Evolutionary conservation across 495 filamentous ascomycete genomes (phyloP).

Genomic region (Thermothielavioides terrestris): DNA sequence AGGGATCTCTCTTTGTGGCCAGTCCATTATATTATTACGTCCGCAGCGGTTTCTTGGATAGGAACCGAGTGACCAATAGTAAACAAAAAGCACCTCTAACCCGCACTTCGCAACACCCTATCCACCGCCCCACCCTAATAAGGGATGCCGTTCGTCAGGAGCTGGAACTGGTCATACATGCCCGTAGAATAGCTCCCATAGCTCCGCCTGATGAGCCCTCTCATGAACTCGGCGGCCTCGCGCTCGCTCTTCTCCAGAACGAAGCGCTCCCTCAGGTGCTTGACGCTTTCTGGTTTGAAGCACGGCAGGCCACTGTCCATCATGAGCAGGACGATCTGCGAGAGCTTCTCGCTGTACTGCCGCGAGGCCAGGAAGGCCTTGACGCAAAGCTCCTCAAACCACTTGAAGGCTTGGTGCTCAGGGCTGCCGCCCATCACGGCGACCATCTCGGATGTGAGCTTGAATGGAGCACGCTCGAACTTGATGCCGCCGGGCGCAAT

Average conservation of each 20-base stretch:
- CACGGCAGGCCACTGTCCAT: constrained; percentile 93
- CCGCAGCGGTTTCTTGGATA: too few species aligned
- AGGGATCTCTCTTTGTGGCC: too few species aligned
- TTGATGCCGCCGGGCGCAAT: constrained; percentile 94
- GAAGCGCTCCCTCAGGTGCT: constrained; percentile 87
- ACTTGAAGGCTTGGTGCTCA: constrained; percentile 78
- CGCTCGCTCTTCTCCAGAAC: constrained; percentile 87
- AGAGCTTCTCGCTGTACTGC: constrained; percentile 74
- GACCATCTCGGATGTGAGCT: constrained; percentile 94
- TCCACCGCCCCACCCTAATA: constrained; percentile 39
- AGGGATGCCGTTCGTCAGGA: constrained; percentile 95
- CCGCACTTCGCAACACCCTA: background rate
- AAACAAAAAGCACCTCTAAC: background rate
- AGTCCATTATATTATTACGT: too few species aligned
- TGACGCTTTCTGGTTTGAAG: constrained; percentile 94
- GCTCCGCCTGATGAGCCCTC: constrained; percentile 77
- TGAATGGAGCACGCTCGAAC: constrained; percentile 97
- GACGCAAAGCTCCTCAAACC: constrained; percentile 93
- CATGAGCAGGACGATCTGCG: constrained; percentile 87
- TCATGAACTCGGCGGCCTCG: constrained; percentile 92
- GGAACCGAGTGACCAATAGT: background rate
- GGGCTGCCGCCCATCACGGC: constrained; percentile 91
- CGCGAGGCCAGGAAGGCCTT: constrained; percentile 93
- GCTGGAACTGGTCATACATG: constrained; percentile 93
- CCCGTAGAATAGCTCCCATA: constrained; percentile 81